phyloP scores from a whole-genome alignment of 345 rosid species.

The Balakata baccata region DNA sequence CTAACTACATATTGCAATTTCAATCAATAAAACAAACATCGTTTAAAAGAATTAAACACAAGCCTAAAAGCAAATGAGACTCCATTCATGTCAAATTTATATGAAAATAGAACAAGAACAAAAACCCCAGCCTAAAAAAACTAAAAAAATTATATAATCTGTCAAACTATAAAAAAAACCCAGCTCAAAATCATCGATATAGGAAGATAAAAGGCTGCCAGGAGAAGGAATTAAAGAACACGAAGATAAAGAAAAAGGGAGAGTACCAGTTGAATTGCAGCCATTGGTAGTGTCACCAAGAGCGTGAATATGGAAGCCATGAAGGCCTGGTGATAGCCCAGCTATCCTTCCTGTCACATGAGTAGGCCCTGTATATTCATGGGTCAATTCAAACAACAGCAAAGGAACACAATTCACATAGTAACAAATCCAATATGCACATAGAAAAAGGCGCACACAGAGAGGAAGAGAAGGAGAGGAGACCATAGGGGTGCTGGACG shows the following conservation, averaged over 20 bases:
- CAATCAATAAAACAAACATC: neutral
- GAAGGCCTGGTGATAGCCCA: conserved; percentile 78
- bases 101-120: neutral
- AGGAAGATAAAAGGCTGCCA: neutral
- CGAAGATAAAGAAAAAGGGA: neutral
- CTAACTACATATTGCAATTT: neutral
- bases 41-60: neutral
- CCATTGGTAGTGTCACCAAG: conserved; percentile 93
- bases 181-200: neutral
- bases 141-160: neutral
- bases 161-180: conserved; percentile 5
- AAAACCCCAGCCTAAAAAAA: neutral
- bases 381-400: neutral
- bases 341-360: conserved; percentile 67
- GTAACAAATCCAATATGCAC: neutral
- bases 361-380: conserved; percentile 54
- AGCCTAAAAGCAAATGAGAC: neutral
- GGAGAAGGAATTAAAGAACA: no score
- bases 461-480: conserved; percentile 20
- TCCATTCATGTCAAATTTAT: neutral
- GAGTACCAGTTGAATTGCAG: conserved; percentile 85
- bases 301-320: conserved; percentile 89
- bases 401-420: neutral
- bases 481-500: conserved; percentile 56
- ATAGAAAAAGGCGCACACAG: neutral